Evolutionary conservation across 352 stramenopile species (phyloP).

Genomic region (Phytophthora sansomeana): DNA sequence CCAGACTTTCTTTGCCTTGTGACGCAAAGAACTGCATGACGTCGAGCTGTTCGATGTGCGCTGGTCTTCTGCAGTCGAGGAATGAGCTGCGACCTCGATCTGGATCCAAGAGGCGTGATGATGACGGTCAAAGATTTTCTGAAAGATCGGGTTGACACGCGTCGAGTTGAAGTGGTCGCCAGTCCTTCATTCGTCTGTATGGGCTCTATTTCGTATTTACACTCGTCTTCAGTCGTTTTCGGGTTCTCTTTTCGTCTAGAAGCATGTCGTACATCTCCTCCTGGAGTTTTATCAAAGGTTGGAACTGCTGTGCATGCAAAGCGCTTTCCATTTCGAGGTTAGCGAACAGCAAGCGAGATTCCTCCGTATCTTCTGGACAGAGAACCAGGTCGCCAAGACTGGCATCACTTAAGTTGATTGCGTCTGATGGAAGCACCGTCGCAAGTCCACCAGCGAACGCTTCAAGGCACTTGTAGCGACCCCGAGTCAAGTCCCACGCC

Average conservation of each 20-base stretch:
- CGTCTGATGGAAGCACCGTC: conserved; percentile 34
- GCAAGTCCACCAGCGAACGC: conserved; percentile 60
- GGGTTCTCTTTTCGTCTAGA: conserved; percentile 3
- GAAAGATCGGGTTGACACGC: conserved; percentile 25
- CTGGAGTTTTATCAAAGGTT: conserved; percentile 24
- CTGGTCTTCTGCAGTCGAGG: conserved; percentile 3
- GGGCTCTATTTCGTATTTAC: conserved; percentile 1
- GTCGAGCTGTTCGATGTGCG: conserved; percentile 1
- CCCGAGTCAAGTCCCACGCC: conserved; percentile 41
- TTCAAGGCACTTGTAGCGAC: conserved; percentile 51
- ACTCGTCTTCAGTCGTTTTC: conserved; percentile 11
- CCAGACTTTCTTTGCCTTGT: conserved; percentile 39
- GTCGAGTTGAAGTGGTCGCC: conserved; percentile 13
- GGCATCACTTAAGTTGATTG: conserved; percentile 3
- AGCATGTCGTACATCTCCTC: conserved; percentile 29
- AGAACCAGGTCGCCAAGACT: conserved; percentile 25
- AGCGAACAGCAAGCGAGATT: conserved; percentile 22
- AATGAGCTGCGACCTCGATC: conserved; percentile 24
- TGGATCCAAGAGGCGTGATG: conserved; percentile 19
- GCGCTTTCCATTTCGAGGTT: conserved; percentile 42
- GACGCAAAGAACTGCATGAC: conserved; percentile 56
- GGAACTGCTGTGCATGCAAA: conserved; percentile 54
- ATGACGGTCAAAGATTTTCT: conserved; percentile 13
- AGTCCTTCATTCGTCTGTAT: neutral
- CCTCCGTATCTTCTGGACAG: conserved; percentile 26